Base-by-base conservation (phyloP, 345 rosid species). In the Melaleuca alternifolia region DNA sequence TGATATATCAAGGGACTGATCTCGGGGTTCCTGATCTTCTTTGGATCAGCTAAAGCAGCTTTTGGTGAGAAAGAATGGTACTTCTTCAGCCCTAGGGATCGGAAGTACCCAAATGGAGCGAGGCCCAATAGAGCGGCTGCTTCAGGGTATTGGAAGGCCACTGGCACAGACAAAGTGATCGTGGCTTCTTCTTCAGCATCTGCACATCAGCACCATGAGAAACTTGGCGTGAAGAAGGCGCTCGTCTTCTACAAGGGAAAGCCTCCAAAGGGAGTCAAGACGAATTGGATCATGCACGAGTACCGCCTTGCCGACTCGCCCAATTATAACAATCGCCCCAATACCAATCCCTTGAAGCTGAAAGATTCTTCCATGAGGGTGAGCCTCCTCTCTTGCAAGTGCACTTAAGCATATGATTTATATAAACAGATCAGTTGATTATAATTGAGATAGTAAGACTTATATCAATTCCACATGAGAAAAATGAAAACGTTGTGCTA, bases 1-100 rank as follows among this genome's bases (percentile, higher is more conserved):
- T 18, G 30, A 44, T 83, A 41, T 84, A 14, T 83, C 62, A 10
- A 84, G 82, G 85, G n/a, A 81, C 82, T 76, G 46, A 46, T 44
- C 46, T 18, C 28, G 71, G 48, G 51, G 30, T 24, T 88, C n/a
- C 30, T 56, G 71, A 84, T 13, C 56, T 53, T 15, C 50, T 54
- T 14, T 53, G 84, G 24, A 86, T 86, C 92, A 97, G 99, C 59
- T 54, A 93, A 86, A 83, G 97, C 99, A 51, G 91, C 92, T 13
- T 95, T 93, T 85, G 98, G 99, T 1, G 99, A 97, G 95, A 97
- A 96, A 89, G 99, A 97, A 84, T 97, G 99, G 99, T 97, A 97
- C 87, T 97, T 97, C 89, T 97, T 97, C 93, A 97, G 96, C 87
- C 99, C 99, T 3, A 91, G 99, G 89, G 99, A 97, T 83, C 89